phyloP scores from a whole-genome alignment of 1,284 basidiomycete genomes.

The Laetiporus sulphureus region DNA sequence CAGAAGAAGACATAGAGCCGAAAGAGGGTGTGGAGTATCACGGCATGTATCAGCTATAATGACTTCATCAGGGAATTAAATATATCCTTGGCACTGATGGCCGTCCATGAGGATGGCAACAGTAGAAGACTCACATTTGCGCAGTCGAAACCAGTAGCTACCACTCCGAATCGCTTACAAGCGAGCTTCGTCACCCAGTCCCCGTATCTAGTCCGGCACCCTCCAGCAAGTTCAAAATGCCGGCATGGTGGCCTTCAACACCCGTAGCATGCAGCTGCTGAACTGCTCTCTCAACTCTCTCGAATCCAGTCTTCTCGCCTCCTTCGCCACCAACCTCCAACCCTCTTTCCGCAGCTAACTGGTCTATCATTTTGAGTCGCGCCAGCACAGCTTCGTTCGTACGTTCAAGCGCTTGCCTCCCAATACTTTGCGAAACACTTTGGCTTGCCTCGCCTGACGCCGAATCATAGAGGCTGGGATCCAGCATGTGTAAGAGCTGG shows the following conservation, averaged over 20 bases:
- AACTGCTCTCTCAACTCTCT: constrained; percentile 44
- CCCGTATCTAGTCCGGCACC: constrained; percentile 31
- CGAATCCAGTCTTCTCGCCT: constrained; percentile 38
- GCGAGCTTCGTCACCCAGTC: not conserved
- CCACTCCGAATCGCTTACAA: no score
- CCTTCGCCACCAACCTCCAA: constrained; percentile 36
- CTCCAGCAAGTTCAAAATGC: constrained; percentile 37
- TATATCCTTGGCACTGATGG: no score
- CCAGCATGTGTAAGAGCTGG: constrained; percentile 29
- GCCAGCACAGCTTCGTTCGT: constrained; percentile 43
- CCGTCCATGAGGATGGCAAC: no score
- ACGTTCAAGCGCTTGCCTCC: constrained; percentile 26
- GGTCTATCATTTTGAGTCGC: constrained; percentile 47
- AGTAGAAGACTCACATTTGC: no score
- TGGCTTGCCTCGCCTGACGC: not conserved
- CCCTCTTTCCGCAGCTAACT: constrained; percentile 34
- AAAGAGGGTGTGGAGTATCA: no score
- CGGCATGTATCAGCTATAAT: no score
- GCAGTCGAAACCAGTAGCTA: no score
- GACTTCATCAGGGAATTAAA: no score
- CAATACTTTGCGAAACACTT: constrained; percentile 7
- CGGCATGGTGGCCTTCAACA: constrained; percentile 18
- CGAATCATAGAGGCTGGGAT: constrained; percentile 14
- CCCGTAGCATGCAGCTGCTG: constrained; percentile 23
- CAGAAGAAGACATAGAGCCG: no score